Base-by-base conservation (phyloP, 1,139 yeast species). In the Suhomyces yuchorum region DNA sequence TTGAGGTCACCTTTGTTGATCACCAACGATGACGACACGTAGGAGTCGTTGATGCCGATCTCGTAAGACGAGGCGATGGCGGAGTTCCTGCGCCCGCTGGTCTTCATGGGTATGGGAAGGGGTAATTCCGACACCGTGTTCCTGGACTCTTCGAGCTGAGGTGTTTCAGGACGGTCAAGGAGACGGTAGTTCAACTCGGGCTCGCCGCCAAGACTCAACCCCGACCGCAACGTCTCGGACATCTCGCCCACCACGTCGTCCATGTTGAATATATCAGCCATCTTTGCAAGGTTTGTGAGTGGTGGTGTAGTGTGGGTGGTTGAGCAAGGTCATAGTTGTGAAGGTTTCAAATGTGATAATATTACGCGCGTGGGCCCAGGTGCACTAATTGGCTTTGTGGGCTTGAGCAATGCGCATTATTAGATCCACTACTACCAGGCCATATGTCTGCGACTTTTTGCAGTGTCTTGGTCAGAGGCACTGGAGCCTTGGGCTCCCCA, bases 1-100 rank as follows among this genome's bases (percentile, higher is more conserved):
- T 37, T 23, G n/a, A 43, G 22, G 34, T 40, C 39, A 11, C 43
- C 45, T 26, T 50, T 46, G 46, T 46, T 49, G 20, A 46, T 44
- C 17, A 48, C 42, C 32, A 54, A 46, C n/a, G 54, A 44, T 37
- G 61, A 49, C 5, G 61, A 57, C 6, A 59, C 65, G 39, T 53
- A 63, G 11, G 60, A 50, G 8, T 59, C 62, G 30, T 56, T 56
- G 44, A 62, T 58, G 28, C 56, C 66, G 23, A 63, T 60, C 48
- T 62, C 67, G 41, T 62, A 62, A 23, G 63, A 59, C 22, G 58
- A 55, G 17, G 60, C 59, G n/a, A 57, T 57, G 18, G 59, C 55
- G 24, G 55, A 50, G 48, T 52, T 54, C 7, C 61, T 44, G 11
- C 62, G 50, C 2, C 47, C 54, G 11, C 40, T 45, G 6, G 28